Base-by-base conservation (phyloP, 2,329 filamentous ascomycete genomes). In the Fusarium virguliforme region DNA sequence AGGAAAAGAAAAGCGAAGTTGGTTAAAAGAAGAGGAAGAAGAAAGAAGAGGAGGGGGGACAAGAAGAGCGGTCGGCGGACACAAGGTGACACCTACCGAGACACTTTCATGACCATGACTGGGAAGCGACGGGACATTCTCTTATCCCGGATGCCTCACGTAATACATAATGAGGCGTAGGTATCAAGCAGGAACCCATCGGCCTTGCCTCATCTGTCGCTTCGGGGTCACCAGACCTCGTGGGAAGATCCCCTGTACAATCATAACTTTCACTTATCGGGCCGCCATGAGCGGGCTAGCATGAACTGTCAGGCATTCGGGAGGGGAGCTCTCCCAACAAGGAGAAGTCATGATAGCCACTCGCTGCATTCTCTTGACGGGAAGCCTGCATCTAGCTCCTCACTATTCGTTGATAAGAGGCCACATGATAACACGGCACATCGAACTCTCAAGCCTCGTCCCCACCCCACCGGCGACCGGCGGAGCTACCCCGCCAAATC, bases 401-500 rank as follows among this genome's bases (percentile, higher is more conserved):
- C n/a, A 73, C 69, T 59, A 72, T 72, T 73, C 70, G 70, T 60
- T 60, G 71, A 73, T 73, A 74, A 72, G 71, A 72, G 71, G 55
- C 71, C 71, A 73, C 71, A 73, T 73, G 71, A 73, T 74, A 74
- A 73, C 68, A 15, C 69, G 51, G 71, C 70, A 70, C 50, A 43
- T 64, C 48, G 35, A 55, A 60, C 57, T 66, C 63, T 60, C 70
- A 69, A 72, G 70, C 70, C 70, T 71, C 70, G 50, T 72, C 72
- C 53, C 74, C 74, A 75, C 72, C 53, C 74, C 74, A 75, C 69
- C 48, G 30, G 22, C 68, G 58, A 51, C 46, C 54, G 67, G 60
- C 50, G 55, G 43, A 75, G 72, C 72, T 76, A 76, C 74, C 74
- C 74, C 74, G 72, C 74, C 72, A 75, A 74, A 76, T 74, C 58